phyloP scores from a whole-genome alignment of 139 green algal species.

The Chlorella sp. region DNA sequence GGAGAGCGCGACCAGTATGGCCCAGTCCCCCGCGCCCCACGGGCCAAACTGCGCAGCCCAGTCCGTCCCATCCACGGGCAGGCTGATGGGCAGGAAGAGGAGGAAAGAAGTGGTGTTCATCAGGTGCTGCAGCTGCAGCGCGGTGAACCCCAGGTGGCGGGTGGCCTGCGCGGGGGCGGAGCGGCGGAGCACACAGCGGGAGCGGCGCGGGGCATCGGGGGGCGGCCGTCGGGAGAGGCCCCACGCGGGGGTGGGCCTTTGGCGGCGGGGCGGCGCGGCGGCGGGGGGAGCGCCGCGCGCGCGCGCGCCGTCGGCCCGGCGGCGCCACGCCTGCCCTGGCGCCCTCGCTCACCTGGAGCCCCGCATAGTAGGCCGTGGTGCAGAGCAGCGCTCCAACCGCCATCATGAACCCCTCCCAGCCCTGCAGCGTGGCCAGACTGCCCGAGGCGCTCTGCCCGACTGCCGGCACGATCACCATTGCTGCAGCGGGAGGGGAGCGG shows the following conservation, averaged over 20 bases:
- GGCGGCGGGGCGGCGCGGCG: too few relatives aligned
- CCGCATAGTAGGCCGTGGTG: constrained; percentile 1
- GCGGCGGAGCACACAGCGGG: background rate
- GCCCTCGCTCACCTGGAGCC: constrained; percentile 15
- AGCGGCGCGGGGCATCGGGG: too few relatives aligned
- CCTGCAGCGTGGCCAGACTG: constrained; percentile 13
- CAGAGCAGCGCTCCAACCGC: constrained; percentile 2
- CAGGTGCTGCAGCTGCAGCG: constrained; percentile 12
- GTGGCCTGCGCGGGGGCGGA: background rate
- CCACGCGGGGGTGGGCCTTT: too few relatives aligned
- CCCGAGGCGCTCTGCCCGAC: constrained; percentile 17
- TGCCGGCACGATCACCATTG: constrained; percentile 13
- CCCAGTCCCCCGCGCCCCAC: constrained; percentile 4
- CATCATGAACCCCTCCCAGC: constrained; percentile 18
- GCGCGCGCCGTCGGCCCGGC: too few relatives aligned
- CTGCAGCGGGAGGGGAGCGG: too few relatives aligned
- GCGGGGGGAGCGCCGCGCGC: too few relatives aligned
- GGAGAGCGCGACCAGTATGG: constrained; percentile 1
- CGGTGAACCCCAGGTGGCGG: background rate
- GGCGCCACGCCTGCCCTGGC: too few relatives aligned
- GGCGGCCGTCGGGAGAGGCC: too few relatives aligned
- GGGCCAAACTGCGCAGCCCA: constrained; percentile 1
- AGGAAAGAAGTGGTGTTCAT: constrained; percentile 12
- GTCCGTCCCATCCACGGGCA: constrained; percentile 6
- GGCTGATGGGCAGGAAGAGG: constrained; percentile 2